A percentile compares a stretch with the other conserved stretches of the same genome.
These are phyloP conservation scores for Anaeramoeba flamelloides DNA, from an alignment of 78 protist species.

Conservation along the genomic window DNA sequence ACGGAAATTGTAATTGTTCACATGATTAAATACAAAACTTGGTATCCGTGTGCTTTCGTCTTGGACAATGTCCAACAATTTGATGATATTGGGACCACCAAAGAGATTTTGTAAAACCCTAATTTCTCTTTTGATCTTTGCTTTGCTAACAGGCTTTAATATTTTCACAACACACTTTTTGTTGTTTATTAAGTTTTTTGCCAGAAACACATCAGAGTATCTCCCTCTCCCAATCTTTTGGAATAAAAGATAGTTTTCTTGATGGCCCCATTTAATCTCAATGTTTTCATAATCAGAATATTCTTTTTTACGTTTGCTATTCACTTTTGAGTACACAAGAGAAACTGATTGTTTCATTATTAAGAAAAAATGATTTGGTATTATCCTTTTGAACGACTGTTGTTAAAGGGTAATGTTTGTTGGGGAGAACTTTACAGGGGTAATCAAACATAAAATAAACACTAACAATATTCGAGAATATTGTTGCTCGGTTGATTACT, in stretches of 20 bases:
- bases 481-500: too few relatives aligned
- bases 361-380: too few relatives aligned
- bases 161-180: constrained; percentile 40
- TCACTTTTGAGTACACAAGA: too few relatives aligned
- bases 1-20: constrained; percentile 82
- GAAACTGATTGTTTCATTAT: too few relatives aligned
- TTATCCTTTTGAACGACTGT: too few relatives aligned
- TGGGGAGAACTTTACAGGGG: too few relatives aligned
- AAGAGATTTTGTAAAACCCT: constrained; percentile 80
- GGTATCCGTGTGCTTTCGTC: constrained; percentile 86
- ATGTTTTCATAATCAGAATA: too few relatives aligned
- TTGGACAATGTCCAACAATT: constrained; percentile 77
- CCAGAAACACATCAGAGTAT: constrained; percentile 97
- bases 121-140: constrained; percentile 89
- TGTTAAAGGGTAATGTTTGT: too few relatives aligned
- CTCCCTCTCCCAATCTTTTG: constrained; percentile 97
- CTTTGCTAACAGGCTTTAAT: constrained; percentile 51
- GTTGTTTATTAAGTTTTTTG: constrained; percentile 38
- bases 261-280: too few relatives aligned
- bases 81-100: constrained; percentile 86
- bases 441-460: too few relatives aligned
- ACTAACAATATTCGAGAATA: too few relatives aligned
- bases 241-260: constrained; percentile 75
- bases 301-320: too few relatives aligned
- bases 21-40: constrained; percentile 77